Evolutionary conservation across 75 land plant genomes (phyloP).

Genomic region (Chamaecyparis obtusa): DNA sequence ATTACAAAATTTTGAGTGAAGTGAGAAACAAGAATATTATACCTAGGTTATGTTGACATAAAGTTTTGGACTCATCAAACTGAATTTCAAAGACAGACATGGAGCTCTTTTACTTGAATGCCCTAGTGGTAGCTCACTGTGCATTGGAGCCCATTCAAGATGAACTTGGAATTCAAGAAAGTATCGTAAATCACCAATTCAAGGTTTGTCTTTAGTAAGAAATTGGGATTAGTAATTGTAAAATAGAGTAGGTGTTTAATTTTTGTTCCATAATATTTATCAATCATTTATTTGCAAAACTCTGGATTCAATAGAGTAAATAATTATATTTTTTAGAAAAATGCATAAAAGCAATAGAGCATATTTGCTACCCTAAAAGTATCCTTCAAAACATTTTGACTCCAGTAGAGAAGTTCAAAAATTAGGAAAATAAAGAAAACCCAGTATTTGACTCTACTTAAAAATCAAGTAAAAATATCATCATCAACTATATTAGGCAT

Average conservation of each 20-base stretch:
- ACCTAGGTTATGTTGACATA: conserved; percentile 77
- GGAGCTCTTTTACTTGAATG: conserved; percentile 34
- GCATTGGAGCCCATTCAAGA: conserved; percentile 77
- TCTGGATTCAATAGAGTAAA: background rate
- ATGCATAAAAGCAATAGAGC: background rate
- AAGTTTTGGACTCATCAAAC: conserved; percentile 80
- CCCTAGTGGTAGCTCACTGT: conserved; percentile 63
- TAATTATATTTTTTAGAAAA: background rate
- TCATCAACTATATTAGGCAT: background rate
- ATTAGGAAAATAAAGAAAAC: background rate
- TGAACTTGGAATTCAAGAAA: conserved; percentile 88
- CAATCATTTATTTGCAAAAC: background rate
- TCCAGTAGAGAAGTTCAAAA: background rate
- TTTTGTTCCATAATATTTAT: background rate
- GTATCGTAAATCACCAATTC: conserved; percentile 66
- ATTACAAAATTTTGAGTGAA: background rate
- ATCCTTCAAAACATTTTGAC: background rate
- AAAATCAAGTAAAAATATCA: background rate
- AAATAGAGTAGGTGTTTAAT: background rate
- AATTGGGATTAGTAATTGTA: conserved; percentile 6
- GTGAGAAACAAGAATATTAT: background rate
- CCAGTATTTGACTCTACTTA: background rate
- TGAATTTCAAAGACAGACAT: conserved; percentile 50
- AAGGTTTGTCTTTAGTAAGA: conserved; percentile 73
- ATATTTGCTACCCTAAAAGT: background rate